Base-by-base conservation (phyloP, 495 filamentous ascomycete species). In the Penicillium manginii region DNA sequence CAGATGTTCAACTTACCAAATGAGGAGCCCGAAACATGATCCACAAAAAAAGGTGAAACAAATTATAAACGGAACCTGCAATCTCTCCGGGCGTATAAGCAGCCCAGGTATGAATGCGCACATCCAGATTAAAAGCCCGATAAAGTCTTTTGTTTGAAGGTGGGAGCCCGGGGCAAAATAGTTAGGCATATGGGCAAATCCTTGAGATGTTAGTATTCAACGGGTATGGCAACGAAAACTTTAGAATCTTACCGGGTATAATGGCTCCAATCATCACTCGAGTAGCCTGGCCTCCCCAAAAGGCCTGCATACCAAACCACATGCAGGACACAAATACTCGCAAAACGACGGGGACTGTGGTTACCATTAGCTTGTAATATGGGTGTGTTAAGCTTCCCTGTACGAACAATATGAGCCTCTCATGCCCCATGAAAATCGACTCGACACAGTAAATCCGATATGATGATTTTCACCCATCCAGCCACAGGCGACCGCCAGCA, bases 101-200 rank as follows among this genome's bases (percentile, higher is more conserved):
- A 57, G 29, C 2, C 45, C 33, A 10, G 55, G 55, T 2, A 57
- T 51, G 32, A 57, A 57, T 22, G 46, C 55, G 9, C 43, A 35
- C 33, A 57, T 42, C 55, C 55, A 57, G 18, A 57, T 57, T 7
- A 57, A 12, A n/a, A 57, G 29, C 5, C 55, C 55, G 21, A 57
- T 57, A 7, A 57, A 57, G 55, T 57, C 55, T 12, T 57, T 57
- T 32, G 55, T 57, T 43, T 50, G 29, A 5, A 57, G 55, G 29
- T 57, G 55, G n/a, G 55, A 57, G 17, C 33, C 22, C 5, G 45
- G 18, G 35, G 45, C 18, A 40, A 57, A 57, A 33, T 42, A 57
- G 21, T 57, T 57, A 14, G 15, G 45, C 55, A 57, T 50, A 21
- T 57, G 55, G 15, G 55, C 55, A 19, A 57, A 50, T 8, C 55